These are phyloP conservation scores for Lasiosphaeris hirsuta DNA, from an alignment of 495 filamentous ascomycete species.

Conservation along the genomic window DNA sequence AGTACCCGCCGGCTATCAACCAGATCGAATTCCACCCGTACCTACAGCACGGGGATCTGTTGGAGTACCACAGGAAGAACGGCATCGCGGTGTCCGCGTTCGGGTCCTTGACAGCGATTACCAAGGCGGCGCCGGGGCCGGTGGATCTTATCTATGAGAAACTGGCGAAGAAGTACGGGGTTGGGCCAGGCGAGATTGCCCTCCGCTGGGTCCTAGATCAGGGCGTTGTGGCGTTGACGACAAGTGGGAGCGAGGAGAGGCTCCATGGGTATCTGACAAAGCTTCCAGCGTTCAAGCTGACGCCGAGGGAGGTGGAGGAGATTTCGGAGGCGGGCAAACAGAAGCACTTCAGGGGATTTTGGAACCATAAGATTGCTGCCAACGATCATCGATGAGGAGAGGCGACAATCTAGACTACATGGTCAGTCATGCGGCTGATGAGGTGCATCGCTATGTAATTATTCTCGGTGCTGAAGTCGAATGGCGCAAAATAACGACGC, in stretches of 20 bases:
- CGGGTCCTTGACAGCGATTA: constrained; percentile 61
- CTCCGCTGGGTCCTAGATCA: constrained; percentile 81
- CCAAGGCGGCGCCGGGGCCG: constrained; percentile 64
- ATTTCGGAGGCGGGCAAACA: constrained; percentile 58
- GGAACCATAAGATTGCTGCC: constrained; percentile 55
- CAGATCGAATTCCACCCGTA: constrained; percentile 91
- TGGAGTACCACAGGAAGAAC: constrained; percentile 62
- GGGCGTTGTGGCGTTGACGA: constrained; percentile 73
- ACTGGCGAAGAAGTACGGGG: constrained; percentile 75
- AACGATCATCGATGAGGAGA: constrained; percentile 51
- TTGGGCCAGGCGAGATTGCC: constrained; percentile 63
- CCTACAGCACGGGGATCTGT: constrained; percentile 67
- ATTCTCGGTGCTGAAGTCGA: too few relatives aligned
- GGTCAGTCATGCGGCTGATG: constrained; percentile 18
- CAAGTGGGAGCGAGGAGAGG: constrained; percentile 68
- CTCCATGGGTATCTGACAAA: constrained; percentile 61
- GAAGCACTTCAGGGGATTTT: constrained; percentile 70
- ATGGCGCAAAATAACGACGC: too few relatives aligned
- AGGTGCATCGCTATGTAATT: not conserved
- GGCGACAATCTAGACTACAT: too few relatives aligned
- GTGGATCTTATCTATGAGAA: constrained; percentile 57
- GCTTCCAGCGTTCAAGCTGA: constrained; percentile 65
- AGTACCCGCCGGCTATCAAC: constrained; percentile 65
- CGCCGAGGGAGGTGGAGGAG: constrained; percentile 64
- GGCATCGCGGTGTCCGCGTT: constrained; percentile 71